Conservation (phyloP, 192 early-diverging fungal species). For the Backusella mclennaniae region DNA sequence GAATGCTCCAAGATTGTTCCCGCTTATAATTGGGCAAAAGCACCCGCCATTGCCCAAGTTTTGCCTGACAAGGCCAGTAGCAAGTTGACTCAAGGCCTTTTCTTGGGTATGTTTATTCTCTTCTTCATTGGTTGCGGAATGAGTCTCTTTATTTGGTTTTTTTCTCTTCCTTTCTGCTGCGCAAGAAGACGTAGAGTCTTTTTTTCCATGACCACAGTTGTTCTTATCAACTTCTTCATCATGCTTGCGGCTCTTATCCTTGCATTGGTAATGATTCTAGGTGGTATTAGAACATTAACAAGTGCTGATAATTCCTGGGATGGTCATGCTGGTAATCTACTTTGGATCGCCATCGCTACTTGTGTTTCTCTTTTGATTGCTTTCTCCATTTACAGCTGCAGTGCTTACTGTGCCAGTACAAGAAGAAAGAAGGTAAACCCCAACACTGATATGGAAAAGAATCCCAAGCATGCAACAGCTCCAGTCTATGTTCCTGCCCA, state of each 20-base stretch:
- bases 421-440: not conserved
- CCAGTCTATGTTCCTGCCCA: not conserved
- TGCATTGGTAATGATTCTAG: not conserved
- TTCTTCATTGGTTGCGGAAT: conserved; percentile 20
- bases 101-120: conserved; percentile 23
- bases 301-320: conserved; percentile 10
- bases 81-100: not conserved
- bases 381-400: not conserved
- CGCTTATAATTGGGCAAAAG: conserved; percentile 25
- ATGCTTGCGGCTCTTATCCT: conserved; percentile 15
- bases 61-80: not conserved
- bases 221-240: conserved; percentile 15
- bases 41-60: conserved; percentile 15
- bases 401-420: not conserved
- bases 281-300: not conserved
- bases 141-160: conserved; percentile 14
- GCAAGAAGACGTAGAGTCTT: not conserved
- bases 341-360: conserved; percentile 21
- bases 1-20: not conserved
- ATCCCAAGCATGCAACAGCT: not conserved
- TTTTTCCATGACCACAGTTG: conserved; percentile 7
- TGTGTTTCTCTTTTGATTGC: not conserved
- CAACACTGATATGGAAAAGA: not conserved
- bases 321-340: conserved; percentile 13
- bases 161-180: conserved; percentile 17